These are phyloP conservation scores for Phaeosphaeria sp. DNA, from an alignment of 2,329 filamentous ascomycete genomes.

Conservation along the genomic window DNA sequence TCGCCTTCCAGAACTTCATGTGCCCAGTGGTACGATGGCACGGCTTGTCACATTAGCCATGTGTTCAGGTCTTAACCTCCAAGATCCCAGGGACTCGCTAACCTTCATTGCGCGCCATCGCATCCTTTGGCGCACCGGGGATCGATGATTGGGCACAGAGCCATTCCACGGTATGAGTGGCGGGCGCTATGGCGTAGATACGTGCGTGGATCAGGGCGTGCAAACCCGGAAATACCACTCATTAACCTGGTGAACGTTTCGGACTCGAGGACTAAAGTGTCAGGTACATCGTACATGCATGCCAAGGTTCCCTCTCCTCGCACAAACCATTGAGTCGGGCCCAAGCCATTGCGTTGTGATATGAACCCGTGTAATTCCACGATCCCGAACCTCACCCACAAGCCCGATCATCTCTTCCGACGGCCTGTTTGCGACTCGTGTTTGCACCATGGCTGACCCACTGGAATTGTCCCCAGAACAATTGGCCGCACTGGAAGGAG, in stretches of 20 bases:
- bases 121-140: neutral
- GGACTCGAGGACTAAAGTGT: neutral
- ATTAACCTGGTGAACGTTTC: neutral
- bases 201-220: neutral
- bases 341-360: neutral
- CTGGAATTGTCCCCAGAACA: constrained; percentile 11
- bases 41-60: neutral
- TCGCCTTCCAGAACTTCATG: neutral
- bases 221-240: neutral
- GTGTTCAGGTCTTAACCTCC: neutral
- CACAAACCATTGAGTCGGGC: neutral
- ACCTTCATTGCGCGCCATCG: neutral
- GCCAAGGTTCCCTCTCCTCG: neutral
- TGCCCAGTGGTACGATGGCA: neutral
- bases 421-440: neutral
- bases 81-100: neutral
- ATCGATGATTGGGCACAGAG: neutral
- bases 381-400: neutral
- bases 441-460: neutral
- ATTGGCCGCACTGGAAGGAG: constrained; percentile 6
- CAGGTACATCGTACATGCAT: neutral
- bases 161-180: neutral
- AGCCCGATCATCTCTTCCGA: neutral
- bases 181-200: neutral
- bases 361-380: neutral